A percentile compares a stretch with the other conserved stretches of the same genome.
Conservation (phyloP, 1,284 basidiomycete genomes). For the Nidula niveotomentosa region DNA sequence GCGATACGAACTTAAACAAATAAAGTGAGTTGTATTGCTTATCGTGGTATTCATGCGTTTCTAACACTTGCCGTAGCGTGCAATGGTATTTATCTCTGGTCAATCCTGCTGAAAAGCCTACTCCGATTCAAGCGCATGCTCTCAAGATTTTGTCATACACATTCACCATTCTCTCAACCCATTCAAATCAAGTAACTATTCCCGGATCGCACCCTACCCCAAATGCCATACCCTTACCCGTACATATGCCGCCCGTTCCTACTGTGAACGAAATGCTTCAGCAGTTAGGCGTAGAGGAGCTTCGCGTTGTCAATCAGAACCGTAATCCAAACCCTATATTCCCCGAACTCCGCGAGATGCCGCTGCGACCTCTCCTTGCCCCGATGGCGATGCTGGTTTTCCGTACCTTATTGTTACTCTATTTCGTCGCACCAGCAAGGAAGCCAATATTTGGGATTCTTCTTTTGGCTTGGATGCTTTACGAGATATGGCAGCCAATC, state of each 20-base stretch:
- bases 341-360: slow-evolving; percentile 40
- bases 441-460: slow-evolving; percentile 71
- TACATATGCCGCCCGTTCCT: slow-evolving; percentile 38
- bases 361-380: slow-evolving; percentile 60
- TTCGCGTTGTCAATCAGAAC: slow-evolving; percentile 38
- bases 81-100: slow-evolving; percentile 57
- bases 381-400: slow-evolving; percentile 68
- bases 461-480: slow-evolving; percentile 69
- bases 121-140: slow-evolving; percentile 63
- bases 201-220: slow-evolving; percentile 18
- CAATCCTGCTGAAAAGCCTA: slow-evolving; percentile 51
- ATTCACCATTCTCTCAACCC: slow-evolving; percentile 47
- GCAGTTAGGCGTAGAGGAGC: slow-evolving; percentile 57
- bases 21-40: slow-evolving; percentile 49
- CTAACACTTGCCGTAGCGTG: slow-evolving; percentile 37
- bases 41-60: neutral
- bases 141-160: slow-evolving; percentile 71
- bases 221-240: slow-evolving; percentile 24
- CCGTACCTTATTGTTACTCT: slow-evolving; percentile 69
- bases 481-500: slow-evolving; percentile 77
- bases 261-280: slow-evolving; percentile 61
- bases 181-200: slow-evolving; percentile 20
- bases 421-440: slow-evolving; percentile 76
- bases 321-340: slow-evolving; percentile 15
- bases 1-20: slow-evolving; percentile 53